These are phyloP conservation scores for Cyclotella baltica DNA, from an alignment of 108 stramenopile genomes.

Conservation along the genomic window DNA sequence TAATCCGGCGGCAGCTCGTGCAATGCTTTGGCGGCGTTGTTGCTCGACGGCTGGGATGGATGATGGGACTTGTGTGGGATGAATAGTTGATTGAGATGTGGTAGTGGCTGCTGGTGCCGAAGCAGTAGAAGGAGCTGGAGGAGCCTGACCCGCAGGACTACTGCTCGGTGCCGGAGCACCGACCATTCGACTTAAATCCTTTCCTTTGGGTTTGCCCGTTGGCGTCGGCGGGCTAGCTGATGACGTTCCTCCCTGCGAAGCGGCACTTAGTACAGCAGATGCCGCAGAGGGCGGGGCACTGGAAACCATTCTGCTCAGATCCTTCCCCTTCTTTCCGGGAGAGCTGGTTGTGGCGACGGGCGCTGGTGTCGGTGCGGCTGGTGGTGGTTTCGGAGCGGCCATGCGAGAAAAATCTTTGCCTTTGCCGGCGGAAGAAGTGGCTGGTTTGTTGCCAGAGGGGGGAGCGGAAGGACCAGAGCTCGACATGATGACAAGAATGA, in stretches of 20 bases:
- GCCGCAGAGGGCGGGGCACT: neutral
- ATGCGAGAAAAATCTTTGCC: constrained; percentile 50
- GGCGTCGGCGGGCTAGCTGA: constrained; percentile 11
- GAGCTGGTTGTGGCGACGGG: neutral
- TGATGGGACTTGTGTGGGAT: neutral
- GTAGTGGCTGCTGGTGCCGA: neutral
- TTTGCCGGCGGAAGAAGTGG: constrained; percentile 5
- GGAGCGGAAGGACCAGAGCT: neutral
- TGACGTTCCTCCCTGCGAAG: constrained; percentile 3
- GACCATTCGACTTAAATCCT: constrained; percentile 83
- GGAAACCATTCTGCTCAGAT: constrained; percentile 23
- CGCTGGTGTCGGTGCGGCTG: neutral
- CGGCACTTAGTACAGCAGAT: constrained; percentile 1
- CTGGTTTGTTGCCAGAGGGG: neutral
- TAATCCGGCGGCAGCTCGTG: constrained; percentile 24
- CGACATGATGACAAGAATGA: neutral
- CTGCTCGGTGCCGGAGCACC: constrained; percentile 23
- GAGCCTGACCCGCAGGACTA: constrained; percentile 11
- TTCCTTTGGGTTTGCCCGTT: constrained; percentile 71
- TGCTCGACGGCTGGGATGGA: neutral
- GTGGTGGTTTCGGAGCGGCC: neutral
- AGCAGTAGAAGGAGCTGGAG: constrained; percentile 10
- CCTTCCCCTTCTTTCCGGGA: constrained; percentile 29
- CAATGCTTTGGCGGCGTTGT: constrained; percentile 24
- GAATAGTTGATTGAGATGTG: neutral